Percentiles rank a stretch among this genome's conserved stretches.
phyloP scores from a whole-genome alignment of 306 rosid species.

The Nissolia schottii region DNA sequence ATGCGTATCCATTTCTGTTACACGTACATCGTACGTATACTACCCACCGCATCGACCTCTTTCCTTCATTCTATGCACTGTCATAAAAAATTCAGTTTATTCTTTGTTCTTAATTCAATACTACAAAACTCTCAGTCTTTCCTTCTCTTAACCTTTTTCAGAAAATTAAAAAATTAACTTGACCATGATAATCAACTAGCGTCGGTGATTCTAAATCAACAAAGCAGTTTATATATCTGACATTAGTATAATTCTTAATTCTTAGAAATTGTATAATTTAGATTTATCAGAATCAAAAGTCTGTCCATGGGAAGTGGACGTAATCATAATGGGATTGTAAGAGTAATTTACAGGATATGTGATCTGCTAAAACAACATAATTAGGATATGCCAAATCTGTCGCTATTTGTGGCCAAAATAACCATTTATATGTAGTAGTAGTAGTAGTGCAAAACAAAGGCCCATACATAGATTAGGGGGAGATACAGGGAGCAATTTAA shows the following conservation, averaged over 20 bases:
- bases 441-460: neutral
- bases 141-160: neutral
- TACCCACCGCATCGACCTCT: constrained; percentile 27
- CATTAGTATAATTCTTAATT: neutral
- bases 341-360: neutral
- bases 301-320: neutral
- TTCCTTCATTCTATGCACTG: neutral
- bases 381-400: neutral
- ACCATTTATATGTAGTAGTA: neutral
- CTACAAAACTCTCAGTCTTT: neutral
- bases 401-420: neutral
- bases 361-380: neutral
- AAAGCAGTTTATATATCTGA: neutral
- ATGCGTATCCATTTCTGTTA: constrained; percentile 52
- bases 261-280: neutral
- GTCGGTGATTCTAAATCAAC: neutral
- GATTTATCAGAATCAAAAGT: neutral
- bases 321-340: neutral
- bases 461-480: neutral
- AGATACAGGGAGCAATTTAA: neutral
- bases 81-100: neutral
- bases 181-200: neutral
- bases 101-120: neutral
- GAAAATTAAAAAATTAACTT: neutral
- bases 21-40: constrained; percentile 51